phyloP scores from a whole-genome alignment of 2,329 filamentous ascomycete genomes.

The Xenoacremonium recifei region DNA sequence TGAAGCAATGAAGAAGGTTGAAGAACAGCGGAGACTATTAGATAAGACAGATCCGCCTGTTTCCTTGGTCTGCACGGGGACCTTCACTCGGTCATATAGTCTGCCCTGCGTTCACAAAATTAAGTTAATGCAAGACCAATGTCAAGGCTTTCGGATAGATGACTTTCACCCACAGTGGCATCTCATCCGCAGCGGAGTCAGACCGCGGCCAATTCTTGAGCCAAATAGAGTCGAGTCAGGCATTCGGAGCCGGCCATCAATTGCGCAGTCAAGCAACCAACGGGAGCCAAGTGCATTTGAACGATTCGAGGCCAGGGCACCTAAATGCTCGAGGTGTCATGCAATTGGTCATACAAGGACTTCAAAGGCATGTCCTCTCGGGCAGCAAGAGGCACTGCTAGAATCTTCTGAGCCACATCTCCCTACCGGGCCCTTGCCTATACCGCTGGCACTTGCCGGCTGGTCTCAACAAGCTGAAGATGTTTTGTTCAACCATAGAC shows the following conservation, averaged over 20 bases:
- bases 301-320: not conserved
- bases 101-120: not conserved
- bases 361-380: not conserved
- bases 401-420: not conserved
- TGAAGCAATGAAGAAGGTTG: conserved; percentile 3
- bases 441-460: not conserved
- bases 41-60: not conserved
- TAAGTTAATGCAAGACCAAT: not conserved
- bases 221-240: not conserved
- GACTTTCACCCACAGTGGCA: not conserved
- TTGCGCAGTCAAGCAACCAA: not conserved
- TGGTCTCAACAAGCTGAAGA: not conserved
- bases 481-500: not conserved
- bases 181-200: not conserved
- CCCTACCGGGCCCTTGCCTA: too few species aligned
- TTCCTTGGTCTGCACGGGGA: not conserved
- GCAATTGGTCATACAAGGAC: not conserved
- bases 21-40: not conserved
- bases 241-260: not conserved
- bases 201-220: not conserved
- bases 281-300: not conserved
- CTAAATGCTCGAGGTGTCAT: not conserved
- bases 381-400: not conserved
- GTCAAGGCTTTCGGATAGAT: not conserved
- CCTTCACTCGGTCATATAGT: not conserved